These are phyloP conservation scores for Tylopilus sp. DNA, from an alignment of 768 basidiomycete species.

Conservation along the genomic window DNA sequence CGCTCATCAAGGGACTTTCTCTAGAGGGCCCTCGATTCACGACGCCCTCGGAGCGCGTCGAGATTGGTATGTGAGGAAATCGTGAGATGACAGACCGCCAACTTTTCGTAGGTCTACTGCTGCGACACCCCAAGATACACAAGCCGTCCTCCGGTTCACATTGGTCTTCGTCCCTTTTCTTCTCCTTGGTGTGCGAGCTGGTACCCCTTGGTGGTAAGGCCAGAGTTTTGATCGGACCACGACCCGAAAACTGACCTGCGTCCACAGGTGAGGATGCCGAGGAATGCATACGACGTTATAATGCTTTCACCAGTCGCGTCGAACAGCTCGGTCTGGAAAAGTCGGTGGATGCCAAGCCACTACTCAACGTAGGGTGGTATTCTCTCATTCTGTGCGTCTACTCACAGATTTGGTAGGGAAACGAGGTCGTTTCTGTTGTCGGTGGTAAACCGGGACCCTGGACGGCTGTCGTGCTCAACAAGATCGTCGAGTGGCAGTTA, in stretches of 20 bases:
- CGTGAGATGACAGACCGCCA: background rate
- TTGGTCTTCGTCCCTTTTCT: slow-evolving; percentile 72
- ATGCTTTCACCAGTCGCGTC: slow-evolving; percentile 56
- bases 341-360: slow-evolving; percentile 63
- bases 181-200: slow-evolving; percentile 73
- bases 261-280: slow-evolving; percentile 42
- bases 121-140: slow-evolving; percentile 67
- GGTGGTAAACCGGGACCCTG: slow-evolving; percentile 65
- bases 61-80: slow-evolving; percentile 46
- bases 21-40: slow-evolving; percentile 35
- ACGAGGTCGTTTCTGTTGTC: slow-evolving; percentile 54
- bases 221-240: background rate
- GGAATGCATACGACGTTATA: slow-evolving; percentile 59
- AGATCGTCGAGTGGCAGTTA: slow-evolving; percentile 83
- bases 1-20: slow-evolving; percentile 35
- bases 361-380: slow-evolving; percentile 66
- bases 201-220: slow-evolving; percentile 44
- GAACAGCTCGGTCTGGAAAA: slow-evolving; percentile 58
- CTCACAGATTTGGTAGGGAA: slow-evolving; percentile 52
- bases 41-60: slow-evolving; percentile 47
- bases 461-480: slow-evolving; percentile 60
- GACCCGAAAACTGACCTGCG: background rate
- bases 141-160: slow-evolving; percentile 56
- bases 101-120: slow-evolving; percentile 49
- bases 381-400: background rate